Base-by-base conservation (phyloP, 1,284 basidiomycete species). In the Calocybe gambosa region DNA sequence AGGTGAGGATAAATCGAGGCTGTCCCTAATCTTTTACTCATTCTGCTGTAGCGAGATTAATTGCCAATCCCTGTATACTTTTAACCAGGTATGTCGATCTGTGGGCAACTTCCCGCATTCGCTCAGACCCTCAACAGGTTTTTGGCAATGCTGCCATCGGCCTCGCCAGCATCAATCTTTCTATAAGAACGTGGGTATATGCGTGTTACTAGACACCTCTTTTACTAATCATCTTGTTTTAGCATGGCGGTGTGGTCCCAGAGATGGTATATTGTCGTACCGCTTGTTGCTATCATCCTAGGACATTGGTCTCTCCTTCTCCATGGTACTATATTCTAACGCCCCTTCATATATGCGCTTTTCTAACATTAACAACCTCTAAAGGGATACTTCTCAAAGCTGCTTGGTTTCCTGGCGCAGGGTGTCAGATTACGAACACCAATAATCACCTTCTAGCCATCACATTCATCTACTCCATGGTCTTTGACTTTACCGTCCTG, bases 131-230 rank as follows among this genome's bases (percentile, higher is more conserved):
- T 10, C 6, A 1, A 9, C 34, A 70, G 69, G 60, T 62, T 42
- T 65, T 81, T 44, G 86, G 85, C 9, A 85, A 86, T 61, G 73
- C 80, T 5, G 68, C 86, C 5, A 78, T 87, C 36, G 86, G 86
- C 8, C 68, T 88, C 3, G 83, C 86, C 6, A 87, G 84, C 57
- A 78, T 88, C 58, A 88, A 89, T 58, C 71, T 89, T n/a, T 86
- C 85, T 3, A 70, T 89, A 42, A 70, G 85, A 57, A 88, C 85
- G 80, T 83, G 62, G 50, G 80, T 69, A 10, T 47, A 39, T 35
- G 33, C 21, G 28, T 35, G 21, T 31, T 0, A 39, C 31, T 39
- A 20, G 25, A 40, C 47, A 35, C 46, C 5, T 43, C 37, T 15
- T n/a, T n/a, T n/a, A n/a, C n/a, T n/a, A n/a, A n/a, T n/a, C n/a